Base-by-base conservation (phyloP, 1,284 basidiomycete genomes). In the Puccinia polysora region DNA sequence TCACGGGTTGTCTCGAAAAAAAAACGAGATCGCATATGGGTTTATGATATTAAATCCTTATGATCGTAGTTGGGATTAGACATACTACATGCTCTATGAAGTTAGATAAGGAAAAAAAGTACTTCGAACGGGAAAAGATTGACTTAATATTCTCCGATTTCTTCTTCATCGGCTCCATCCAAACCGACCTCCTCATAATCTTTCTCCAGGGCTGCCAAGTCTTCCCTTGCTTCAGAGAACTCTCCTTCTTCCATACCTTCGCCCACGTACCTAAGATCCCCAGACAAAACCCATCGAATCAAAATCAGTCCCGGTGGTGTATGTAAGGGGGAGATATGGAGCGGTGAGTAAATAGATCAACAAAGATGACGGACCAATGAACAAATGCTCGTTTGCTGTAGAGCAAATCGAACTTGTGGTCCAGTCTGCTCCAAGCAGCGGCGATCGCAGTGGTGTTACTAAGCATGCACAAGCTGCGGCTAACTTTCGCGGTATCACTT, bases 201-300 rank as follows among this genome's bases (percentile, higher is more conserved):
- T n/a, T n/a, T n/a, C n/a, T 47, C 67, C 70, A 25, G 65, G 63
- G 63, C 67, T 67, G 45, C 67, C 91, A 97, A 87, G 81, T 97
- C 94, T 83, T 97, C 94, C 76, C 94, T 89, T 38, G 93, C 93
- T 83, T 97, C 94, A 58, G 90, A 92, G 83, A 97, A 95, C 83
- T 97, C 94, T 80, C 94, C 93, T 83, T 97, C 94, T 82, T 97
- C 94, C 94, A 97, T 97, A 83, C 94, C 94, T 82, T 96, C 93
- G 77, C 93, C 93, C 75, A 92, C 90, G 78, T 94, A 95, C 58
- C 58, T 60, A 34, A 7, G 20, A 34, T 56, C 6, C 0, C 10
- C 10, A 36, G 25, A 78, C 78, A 80, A 60, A 36, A 38, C 12
- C 36, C 58, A 43, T 38, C 36, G 18, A 28, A 8, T 23, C 12